Conservation (phyloP, 768 basidiomycete species). For the Cystofilobasidium capitatum region DNA sequence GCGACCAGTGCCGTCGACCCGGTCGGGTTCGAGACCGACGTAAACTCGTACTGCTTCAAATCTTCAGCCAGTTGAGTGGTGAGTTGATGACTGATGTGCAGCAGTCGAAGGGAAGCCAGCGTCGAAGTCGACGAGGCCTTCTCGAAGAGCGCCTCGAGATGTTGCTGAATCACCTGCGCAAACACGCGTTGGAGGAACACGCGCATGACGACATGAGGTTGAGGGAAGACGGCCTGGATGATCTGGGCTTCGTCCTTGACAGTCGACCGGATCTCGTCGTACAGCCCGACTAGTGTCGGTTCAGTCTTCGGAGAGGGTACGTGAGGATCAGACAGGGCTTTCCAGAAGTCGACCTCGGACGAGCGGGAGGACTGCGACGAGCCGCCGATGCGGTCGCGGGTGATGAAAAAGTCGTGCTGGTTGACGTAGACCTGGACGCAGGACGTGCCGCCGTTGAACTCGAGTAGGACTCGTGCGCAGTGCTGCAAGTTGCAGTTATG, state of each 20-base stretch:
- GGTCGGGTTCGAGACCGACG: slow-evolving; percentile 41
- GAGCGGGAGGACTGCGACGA: background rate
- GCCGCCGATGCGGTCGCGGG: slow-evolving; percentile 55
- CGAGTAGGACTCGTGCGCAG: slow-evolving; percentile 88
- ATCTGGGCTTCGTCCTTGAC: slow-evolving; percentile 95
- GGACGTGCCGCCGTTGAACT: slow-evolving; percentile 94
- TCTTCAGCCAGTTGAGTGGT: slow-evolving; percentile 75
- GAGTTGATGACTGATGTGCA: slow-evolving; percentile 76
- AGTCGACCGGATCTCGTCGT: slow-evolving; percentile 76
- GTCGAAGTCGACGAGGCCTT: slow-evolving; percentile 67
- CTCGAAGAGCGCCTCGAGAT: slow-evolving; percentile 79
- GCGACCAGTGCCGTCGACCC: background rate
- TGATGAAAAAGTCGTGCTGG: slow-evolving; percentile 98
- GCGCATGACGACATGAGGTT: slow-evolving; percentile 92
- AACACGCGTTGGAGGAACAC: slow-evolving; percentile 96
- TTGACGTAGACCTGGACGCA: slow-evolving; percentile 99
- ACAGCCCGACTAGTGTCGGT: slow-evolving; percentile 65
- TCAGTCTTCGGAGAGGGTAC: slow-evolving; percentile 66
- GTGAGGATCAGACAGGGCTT: slow-evolving; percentile 66
- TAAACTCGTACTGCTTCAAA: slow-evolving; percentile 79
- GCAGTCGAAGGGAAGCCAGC: slow-evolving; percentile 77
- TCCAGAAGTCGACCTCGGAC: slow-evolving; percentile 47
- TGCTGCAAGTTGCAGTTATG: slow-evolving; percentile 50
- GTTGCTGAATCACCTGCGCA: slow-evolving; percentile 95
- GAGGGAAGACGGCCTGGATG: slow-evolving; percentile 96